Percentiles rank a stretch among this genome's conserved stretches.
phyloP scores from a whole-genome alignment of 148 eudicot genomes.

The Polygonum maritimum region DNA sequence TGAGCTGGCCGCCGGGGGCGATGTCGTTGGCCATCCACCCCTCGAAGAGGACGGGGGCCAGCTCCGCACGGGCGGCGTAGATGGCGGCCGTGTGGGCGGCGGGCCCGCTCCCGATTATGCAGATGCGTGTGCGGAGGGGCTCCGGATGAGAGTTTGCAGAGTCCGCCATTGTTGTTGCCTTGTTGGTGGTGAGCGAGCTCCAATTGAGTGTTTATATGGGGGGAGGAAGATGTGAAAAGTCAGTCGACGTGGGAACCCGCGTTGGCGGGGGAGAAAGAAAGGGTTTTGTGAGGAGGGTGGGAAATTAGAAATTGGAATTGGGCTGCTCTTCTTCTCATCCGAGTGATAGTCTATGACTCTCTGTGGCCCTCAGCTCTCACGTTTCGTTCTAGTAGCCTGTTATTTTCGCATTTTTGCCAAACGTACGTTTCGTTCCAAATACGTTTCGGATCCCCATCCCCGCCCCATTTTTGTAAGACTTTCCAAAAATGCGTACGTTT shows the following conservation, averaged over 20 bases:
- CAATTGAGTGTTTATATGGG: background rate
- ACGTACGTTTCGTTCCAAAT: no score
- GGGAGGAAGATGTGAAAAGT: background rate
- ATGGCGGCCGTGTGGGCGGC: conserved; percentile 95
- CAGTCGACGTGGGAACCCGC: background rate
- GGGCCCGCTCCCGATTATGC: conserved; percentile 85
- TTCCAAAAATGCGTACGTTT: no score
- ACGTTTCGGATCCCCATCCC: no score
- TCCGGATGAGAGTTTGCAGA: conserved; percentile 23
- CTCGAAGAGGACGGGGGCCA: conserved; percentile 73
- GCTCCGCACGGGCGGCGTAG: conserved; percentile 83
- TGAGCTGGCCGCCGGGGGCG: conserved; percentile 92
- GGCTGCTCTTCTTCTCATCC: background rate
- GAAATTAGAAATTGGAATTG: background rate
- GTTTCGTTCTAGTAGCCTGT: no score
- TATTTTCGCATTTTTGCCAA: no score
- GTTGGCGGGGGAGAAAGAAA: background rate
- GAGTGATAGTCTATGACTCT: background rate
- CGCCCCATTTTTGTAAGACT: background rate
- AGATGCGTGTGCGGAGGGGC: conserved; percentile 44
- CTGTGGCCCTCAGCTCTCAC: no score
- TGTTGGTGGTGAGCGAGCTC: background rate
- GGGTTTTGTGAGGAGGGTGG: background rate
- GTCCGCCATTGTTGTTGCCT: conserved; percentile 8
- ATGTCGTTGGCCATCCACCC: conserved; percentile 90